phyloP scores from a whole-genome alignment of 371 early-diverging fungal species.

The Apophysomyces elegans region DNA sequence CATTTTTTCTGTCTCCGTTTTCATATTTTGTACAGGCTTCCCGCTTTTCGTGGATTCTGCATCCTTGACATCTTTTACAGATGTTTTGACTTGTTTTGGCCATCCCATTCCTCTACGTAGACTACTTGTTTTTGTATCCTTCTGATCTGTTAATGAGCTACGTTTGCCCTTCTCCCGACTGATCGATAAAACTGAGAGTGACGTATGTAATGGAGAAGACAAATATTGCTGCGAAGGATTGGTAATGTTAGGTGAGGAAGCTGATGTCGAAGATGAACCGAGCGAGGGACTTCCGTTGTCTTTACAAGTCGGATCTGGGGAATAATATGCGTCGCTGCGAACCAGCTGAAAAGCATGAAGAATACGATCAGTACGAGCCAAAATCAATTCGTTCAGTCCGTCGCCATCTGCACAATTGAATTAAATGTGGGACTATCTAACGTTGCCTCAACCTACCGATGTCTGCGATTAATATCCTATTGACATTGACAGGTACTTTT shows the following conservation, averaged over 20 bases:
- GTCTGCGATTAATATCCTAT: conserved; percentile 76
- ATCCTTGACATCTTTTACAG: conserved; percentile 19
- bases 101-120: conserved; percentile 29
- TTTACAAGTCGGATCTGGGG: neutral
- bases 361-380: conserved; percentile 84
- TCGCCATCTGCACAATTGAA: conserved; percentile 60
- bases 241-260: conserved; percentile 14
- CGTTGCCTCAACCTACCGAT: conserved; percentile 46
- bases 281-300: conserved; percentile 11
- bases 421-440: neutral
- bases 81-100: conserved; percentile 14
- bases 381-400: conserved; percentile 73
- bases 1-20: conserved; percentile 23
- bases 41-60: conserved; percentile 7
- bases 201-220: conserved; percentile 20
- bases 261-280: conserved; percentile 18
- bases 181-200: conserved; percentile 22
- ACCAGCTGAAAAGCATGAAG: conserved; percentile 69
- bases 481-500: conserved; percentile 81
- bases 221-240: conserved; percentile 9
- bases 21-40: conserved; percentile 9
- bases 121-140: conserved; percentile 18
- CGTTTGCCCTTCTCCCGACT: conserved; percentile 21
- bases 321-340: neutral
- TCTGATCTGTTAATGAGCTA: conserved; percentile 15